These are phyloP conservation scores for Geotrichum phurueaensis DNA, from an alignment of 1,139 yeast species.

Conservation along the genomic window DNA sequence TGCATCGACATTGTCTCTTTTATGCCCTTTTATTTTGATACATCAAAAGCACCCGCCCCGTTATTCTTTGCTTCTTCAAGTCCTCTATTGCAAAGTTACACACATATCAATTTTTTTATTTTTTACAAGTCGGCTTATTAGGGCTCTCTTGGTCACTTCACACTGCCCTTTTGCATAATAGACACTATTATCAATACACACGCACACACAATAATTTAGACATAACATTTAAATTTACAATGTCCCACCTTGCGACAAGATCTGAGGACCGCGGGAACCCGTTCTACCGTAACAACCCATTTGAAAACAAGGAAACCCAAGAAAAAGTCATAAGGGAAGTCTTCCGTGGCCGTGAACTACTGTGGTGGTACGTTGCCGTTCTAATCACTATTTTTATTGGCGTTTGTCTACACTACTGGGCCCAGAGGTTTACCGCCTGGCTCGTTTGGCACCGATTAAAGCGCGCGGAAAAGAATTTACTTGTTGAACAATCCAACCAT, in stretches of 20 bases:
- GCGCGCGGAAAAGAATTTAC: neutral
- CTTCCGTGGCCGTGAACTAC: conserved; percentile 1
- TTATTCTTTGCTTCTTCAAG: no score
- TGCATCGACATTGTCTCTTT: no score
- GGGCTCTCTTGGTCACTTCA: no score
- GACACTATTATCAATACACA: no score
- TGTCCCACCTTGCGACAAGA: neutral
- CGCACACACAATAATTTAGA: neutral
- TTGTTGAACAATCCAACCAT: neutral
- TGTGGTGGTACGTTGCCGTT: neutral
- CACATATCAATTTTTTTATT: no score
- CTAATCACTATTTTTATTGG: neutral
- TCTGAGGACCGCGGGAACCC: conserved; percentile 4
- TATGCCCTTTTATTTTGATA: no score
- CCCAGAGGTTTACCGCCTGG: neutral
- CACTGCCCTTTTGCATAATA: no score
- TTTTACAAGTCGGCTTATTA: no score
- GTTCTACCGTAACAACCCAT: neutral
- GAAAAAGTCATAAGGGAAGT: conserved; percentile 4
- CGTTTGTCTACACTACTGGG: conserved; percentile 1
- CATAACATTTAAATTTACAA: neutral
- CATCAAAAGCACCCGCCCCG: no score
- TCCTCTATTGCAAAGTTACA: no score
- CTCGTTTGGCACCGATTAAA: neutral
- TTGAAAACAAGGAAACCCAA: neutral